Evolutionary conservation across 805 yeast species (phyloP).

Genomic region (Candida andamanensis): DNA sequence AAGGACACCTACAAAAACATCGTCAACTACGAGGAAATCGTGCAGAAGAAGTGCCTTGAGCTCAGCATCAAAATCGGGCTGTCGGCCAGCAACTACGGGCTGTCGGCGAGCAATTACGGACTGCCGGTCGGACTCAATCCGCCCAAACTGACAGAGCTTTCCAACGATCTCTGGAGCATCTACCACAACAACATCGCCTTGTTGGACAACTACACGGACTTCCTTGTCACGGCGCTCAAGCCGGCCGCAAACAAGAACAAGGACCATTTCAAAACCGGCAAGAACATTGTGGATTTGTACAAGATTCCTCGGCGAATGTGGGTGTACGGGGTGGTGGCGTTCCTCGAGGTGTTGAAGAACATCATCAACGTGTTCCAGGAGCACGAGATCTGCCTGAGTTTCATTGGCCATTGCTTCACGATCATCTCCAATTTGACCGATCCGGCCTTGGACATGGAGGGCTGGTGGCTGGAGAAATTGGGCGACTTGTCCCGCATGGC

Average conservation of each 20-base stretch:
- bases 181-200: slow-evolving; percentile 63
- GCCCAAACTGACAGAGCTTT: slow-evolving; percentile 42
- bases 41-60: slow-evolving; percentile 65
- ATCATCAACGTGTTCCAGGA: slow-evolving; percentile 69
- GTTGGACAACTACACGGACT: slow-evolving; percentile 68
- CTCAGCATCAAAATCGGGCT: slow-evolving; percentile 47
- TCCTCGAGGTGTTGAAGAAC: slow-evolving; percentile 70
- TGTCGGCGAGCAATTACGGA: slow-evolving; percentile 8
- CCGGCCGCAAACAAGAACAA: slow-evolving; percentile 47
- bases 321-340: slow-evolving; percentile 83
- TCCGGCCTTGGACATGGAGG: slow-evolving; percentile 52
- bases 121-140: slow-evolving; percentile 10
- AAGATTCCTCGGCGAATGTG: slow-evolving; percentile 76
- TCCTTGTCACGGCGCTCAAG: slow-evolving; percentile 62
- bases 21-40: slow-evolving; percentile 60
- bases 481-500: slow-evolving; percentile 89
- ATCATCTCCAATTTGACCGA: slow-evolving; percentile 51
- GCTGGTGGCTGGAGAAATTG: slow-evolving; percentile 79
- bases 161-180: slow-evolving; percentile 63
- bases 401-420: slow-evolving; percentile 67
- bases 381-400: slow-evolving; percentile 73
- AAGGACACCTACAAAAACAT: slow-evolving; percentile 73
- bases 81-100: slow-evolving; percentile 15
- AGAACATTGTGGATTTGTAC: slow-evolving; percentile 69
- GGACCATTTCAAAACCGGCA: slow-evolving; percentile 58